Evolutionary conservation across 2,329 filamentous ascomycete genomes (phyloP).

Genomic region (Arthrobotrys entomopaga): DNA sequence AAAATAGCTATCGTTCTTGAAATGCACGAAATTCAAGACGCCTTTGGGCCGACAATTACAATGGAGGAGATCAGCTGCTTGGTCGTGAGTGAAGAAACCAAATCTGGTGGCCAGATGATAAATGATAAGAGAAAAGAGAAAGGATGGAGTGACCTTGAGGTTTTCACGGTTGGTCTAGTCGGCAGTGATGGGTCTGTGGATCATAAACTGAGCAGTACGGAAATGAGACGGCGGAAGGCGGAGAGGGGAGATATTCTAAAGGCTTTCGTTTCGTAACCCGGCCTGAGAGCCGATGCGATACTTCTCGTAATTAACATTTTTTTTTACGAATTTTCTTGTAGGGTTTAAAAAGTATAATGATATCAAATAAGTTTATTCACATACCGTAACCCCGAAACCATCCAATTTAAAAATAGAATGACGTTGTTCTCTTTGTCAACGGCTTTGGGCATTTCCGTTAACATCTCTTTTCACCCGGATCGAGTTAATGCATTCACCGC

Average conservation of each 20-base stretch:
- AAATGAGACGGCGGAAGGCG: constrained; percentile 54
- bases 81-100: constrained; percentile 88
- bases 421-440: neutral
- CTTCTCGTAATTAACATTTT: no score
- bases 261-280: constrained; percentile 31
- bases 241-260: constrained; percentile 43
- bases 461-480: no score
- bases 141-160: constrained; percentile 78
- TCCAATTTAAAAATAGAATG: no score
- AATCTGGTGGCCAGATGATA: constrained; percentile 82
- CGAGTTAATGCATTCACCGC: no score
- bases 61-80: constrained; percentile 80
- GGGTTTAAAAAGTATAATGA: no score
- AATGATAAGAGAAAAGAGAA: constrained; percentile 82
- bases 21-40: constrained; percentile 85
- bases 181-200: constrained; percentile 70
- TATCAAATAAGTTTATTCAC: no score
- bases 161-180: constrained; percentile 90
- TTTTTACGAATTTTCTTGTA: no score
- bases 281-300: neutral
- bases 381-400: no score
- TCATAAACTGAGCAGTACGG: constrained; percentile 61
- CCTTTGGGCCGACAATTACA: constrained; percentile 89
- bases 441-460: no score
- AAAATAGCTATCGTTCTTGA: constrained; percentile 70